These are phyloP conservation scores for Limonium bicolor DNA, from an alignment of 148 eudicot genomes.

Conservation along the genomic window DNA sequence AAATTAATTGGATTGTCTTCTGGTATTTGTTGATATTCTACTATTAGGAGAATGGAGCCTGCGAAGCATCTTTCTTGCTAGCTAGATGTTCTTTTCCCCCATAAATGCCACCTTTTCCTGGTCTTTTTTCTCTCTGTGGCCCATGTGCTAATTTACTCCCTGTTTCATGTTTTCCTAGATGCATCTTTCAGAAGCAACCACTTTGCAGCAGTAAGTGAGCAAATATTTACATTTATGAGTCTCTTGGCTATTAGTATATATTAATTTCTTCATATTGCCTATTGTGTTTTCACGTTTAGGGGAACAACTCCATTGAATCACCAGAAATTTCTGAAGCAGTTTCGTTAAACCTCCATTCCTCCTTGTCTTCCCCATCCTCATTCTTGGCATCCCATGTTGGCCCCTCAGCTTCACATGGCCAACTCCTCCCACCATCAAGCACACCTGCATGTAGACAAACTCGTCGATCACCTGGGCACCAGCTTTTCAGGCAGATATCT, in stretches of 20 bases:
- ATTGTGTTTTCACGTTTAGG: conserved; percentile 12
- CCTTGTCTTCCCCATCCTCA: conserved; percentile 20
- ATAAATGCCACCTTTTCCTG: too few relatives aligned
- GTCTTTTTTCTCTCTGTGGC: too few relatives aligned
- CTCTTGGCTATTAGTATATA: neutral
- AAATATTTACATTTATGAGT: neutral
- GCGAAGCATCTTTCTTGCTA: too few relatives aligned
- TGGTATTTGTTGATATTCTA: too few relatives aligned
- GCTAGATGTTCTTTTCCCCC: too few relatives aligned
- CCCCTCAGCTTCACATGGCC: conserved; percentile 13
- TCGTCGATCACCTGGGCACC: conserved; percentile 32
- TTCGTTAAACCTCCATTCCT: conserved; percentile 11
- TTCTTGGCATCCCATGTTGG: conserved; percentile 18
- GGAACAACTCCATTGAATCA: conserved; percentile 7
- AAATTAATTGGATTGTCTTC: too few relatives aligned
- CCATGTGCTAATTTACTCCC: too few relatives aligned
- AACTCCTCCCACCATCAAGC: conserved; percentile 15
- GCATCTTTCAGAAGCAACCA: conserved; percentile 18
- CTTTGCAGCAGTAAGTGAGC: conserved; percentile 19
- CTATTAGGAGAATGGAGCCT: too few relatives aligned
- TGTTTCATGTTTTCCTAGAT: conserved; percentile 15
- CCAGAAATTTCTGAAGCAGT: conserved; percentile 13
- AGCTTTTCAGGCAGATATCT: conserved; percentile 29
- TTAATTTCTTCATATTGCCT: neutral
- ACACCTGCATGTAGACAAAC: conserved; percentile 32